A percentile compares a stretch with the other conserved stretches of the same genome.
phyloP scores from a whole-genome alignment of 495 filamentous ascomycete genomes.

The Daldinia vernicosa region DNA sequence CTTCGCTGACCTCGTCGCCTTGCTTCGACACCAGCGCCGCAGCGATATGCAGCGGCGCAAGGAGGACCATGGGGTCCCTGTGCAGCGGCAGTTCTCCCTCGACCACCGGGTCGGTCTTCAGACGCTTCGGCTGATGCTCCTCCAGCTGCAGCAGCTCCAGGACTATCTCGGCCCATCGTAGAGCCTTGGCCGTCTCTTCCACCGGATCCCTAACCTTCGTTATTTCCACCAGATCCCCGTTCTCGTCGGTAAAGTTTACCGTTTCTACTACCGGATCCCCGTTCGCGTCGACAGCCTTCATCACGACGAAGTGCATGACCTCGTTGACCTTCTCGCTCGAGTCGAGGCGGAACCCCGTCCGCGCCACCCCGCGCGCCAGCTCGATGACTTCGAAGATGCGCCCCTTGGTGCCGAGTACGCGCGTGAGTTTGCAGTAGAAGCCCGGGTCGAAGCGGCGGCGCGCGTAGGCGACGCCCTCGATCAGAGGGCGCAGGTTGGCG shows the following conservation, averaged over 20 bases:
- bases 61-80: constrained; percentile 52
- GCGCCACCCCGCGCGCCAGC: constrained; percentile 55
- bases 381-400: constrained; percentile 61
- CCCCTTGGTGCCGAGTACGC: constrained; percentile 51
- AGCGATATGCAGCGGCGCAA: constrained; percentile 51
- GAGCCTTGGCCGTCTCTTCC: constrained; percentile 45
- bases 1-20: not conserved
- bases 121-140: constrained; percentile 45
- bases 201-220: constrained; percentile 55
- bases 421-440: constrained; percentile 54
- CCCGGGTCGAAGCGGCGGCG: constrained; percentile 44
- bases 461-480: constrained; percentile 64
- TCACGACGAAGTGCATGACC: constrained; percentile 62
- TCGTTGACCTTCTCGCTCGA: constrained; percentile 51
- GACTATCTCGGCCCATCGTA: constrained; percentile 59
- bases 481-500: constrained; percentile 64
- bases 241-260: no score
- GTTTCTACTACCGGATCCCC: constrained; percentile 52
- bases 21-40: constrained; percentile 43
- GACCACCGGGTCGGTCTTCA: constrained; percentile 1
- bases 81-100: constrained; percentile 37
- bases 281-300: constrained; percentile 53
- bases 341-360: constrained; percentile 63
- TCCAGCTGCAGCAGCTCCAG: constrained; percentile 61
- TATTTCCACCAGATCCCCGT: no score